Evolutionary conservation across 176 grass and related monocot genomes (phyloP), one percentile per base, ranked within the genome.

Genomic region (Thalia dealbata): DNA sequence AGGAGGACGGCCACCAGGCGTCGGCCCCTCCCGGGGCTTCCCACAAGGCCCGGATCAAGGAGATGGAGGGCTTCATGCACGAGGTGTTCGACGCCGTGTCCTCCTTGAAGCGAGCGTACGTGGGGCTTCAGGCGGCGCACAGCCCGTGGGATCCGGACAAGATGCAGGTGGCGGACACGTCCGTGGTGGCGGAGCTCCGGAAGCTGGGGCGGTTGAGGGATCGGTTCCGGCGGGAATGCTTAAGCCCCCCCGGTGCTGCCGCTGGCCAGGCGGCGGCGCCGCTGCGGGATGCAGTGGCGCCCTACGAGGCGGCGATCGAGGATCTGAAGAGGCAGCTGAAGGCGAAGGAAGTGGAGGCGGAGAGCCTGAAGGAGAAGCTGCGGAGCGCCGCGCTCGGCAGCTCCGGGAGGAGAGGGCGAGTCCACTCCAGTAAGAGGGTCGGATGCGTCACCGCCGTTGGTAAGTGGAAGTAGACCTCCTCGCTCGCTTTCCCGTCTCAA

Each of bases 71-170:
- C n/a, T 85, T 97, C 42, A 73, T 97, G 76, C 66, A 82, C 21
- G 87, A 97, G 83, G 89, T 97, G 65, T 97, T 97, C 69, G 81
- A 86, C 73, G 77, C 90, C 11, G 90, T 97, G 43, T 97, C 95
- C 51, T 69, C 90, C 3, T 81, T 86, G 81, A 86, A 89, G 18
- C 82, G 85, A 54, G 87, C 90, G 14, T 97, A 97, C 80, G 80
- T 83, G 5, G 72, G 80, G 61, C 87, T 97, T 23, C 95, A 97
- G 82, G 87, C 78, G 61, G 83, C 90, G 63, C 90, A 97, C 76
- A 86, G 84, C 64, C 90, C 95, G 60, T 97, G 95, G 95, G 87
- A 97, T 81, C 85, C 87, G 42, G 84, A 97, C 73, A 84, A 86
- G 78, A 88, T 97, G 81, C 85, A 84, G 21, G 21, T 80, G 43